A percentile compares a stretch with the other conserved stretches of the same genome.
Evolutionary conservation across 1,284 basidiomycete genomes (phyloP).

Genomic region (Schizopora paradoxa): DNA sequence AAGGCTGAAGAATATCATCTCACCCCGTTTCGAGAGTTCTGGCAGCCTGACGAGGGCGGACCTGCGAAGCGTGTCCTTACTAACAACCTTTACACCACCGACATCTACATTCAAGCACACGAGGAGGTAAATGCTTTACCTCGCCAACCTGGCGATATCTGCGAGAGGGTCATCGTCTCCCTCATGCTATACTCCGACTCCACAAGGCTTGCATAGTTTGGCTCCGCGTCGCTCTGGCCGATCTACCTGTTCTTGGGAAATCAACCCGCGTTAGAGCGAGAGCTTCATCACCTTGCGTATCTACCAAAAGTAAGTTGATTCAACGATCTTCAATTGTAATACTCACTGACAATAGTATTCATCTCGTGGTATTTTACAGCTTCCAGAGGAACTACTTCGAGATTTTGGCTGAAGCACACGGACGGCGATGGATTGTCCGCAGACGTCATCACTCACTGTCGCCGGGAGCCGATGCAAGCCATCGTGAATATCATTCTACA

Average conservation of each 20-base stretch:
- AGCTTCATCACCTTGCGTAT: slow-evolving; percentile 18
- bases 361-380: slow-evolving; percentile 1
- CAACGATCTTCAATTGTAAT: slow-evolving; percentile 22
- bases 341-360: slow-evolving; percentile 17
- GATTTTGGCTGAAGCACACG: slow-evolving; percentile 22
- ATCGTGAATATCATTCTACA: slow-evolving; percentile 27
- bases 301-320: slow-evolving; percentile 19
- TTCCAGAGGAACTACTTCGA: slow-evolving; percentile 19
- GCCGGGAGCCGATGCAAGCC: slow-evolving; percentile 30
- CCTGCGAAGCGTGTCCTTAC: slow-evolving; percentile 22
- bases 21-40: slow-evolving; percentile 20
- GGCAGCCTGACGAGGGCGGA: slow-evolving; percentile 18
- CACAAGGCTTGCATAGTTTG: slow-evolving; percentile 15
- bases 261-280: slow-evolving; percentile 20
- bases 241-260: slow-evolving; percentile 21
- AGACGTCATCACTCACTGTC: slow-evolving; percentile 24
- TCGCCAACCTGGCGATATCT: slow-evolving; percentile 8
- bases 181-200: slow-evolving; percentile 17
- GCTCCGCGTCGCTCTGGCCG: slow-evolving; percentile 21
- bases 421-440: slow-evolving; percentile 15
- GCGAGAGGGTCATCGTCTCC: slow-evolving; percentile 3
- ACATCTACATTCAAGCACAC: slow-evolving; percentile 26
- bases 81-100: slow-evolving; percentile 29
- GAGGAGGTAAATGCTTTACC: slow-evolving; percentile 20
- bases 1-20: slow-evolving; percentile 9